A percentile compares a stretch with the other conserved stretches of the same genome.
These are phyloP conservation scores for Eucalyptus pauciflora DNA, from an alignment of 345 rosid species.

Conservation along the genomic window DNA sequence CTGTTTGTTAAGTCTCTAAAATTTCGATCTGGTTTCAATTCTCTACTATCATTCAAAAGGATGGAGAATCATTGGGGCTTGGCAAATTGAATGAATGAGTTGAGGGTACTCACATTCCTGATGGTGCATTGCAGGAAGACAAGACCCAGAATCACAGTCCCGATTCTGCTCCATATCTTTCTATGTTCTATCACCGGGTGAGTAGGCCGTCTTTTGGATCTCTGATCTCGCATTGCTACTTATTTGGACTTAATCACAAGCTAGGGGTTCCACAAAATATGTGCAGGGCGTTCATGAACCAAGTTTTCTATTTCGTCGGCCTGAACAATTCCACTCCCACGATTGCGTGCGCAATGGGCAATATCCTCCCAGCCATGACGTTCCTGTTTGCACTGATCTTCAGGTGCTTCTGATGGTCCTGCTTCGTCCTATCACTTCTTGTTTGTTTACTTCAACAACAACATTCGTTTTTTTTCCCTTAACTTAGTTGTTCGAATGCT, in stretches of 20 bases:
- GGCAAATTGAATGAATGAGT: neutral
- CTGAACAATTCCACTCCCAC: conserved; percentile 68
- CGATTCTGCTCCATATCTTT: conserved; percentile 48
- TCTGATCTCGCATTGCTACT: neutral
- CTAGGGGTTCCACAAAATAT: neutral
- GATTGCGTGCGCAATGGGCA: conserved; percentile 64
- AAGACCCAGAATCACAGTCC: conserved; percentile 54
- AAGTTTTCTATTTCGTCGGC: conserved; percentile 76
- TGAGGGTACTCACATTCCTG: neutral
- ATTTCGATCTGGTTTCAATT: neutral
- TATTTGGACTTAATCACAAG: neutral
- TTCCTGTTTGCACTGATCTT: conserved; percentile 69
- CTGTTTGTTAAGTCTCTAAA: neutral
- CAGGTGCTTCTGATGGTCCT: conserved; percentile 22
- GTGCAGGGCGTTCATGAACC: conserved; percentile 63
- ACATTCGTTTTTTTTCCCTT: neutral
- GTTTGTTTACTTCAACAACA: neutral
- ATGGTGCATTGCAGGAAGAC: conserved; percentile 39
- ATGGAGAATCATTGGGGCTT: neutral
- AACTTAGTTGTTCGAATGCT: neutral
- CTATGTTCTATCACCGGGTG: conserved; percentile 89
- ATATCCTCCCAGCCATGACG: conserved; percentile 75
- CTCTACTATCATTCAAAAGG: neutral
- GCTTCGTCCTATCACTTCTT: neutral
- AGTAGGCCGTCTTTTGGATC: neutral